These are phyloP conservation scores for Phoma sp. DNA, from an alignment of 2,329 filamentous ascomycete species.

Conservation along the genomic window DNA sequence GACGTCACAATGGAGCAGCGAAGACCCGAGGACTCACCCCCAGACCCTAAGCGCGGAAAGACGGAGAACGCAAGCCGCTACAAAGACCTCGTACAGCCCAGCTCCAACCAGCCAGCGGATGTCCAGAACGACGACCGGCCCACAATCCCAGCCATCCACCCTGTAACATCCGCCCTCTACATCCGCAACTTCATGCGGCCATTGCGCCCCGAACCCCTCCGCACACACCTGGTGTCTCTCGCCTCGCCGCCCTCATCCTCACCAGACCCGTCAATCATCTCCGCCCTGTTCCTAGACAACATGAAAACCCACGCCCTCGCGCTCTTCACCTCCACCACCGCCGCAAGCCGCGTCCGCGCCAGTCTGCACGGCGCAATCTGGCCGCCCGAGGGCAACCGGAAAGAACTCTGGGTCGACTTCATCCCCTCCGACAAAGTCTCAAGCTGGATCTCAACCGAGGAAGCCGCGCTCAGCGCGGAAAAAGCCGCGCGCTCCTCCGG, in stretches of 20 bases:
- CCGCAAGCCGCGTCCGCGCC: slow-evolving; percentile 77
- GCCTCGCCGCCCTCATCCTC: slow-evolving; percentile 64
- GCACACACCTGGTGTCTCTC: slow-evolving; percentile 71
- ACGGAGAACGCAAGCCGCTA: slow-evolving; percentile 44
- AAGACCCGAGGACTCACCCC: slow-evolving; percentile 22
- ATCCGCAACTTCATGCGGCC: slow-evolving; percentile 91
- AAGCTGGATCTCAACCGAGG: slow-evolving; percentile 69
- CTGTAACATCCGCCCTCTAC: slow-evolving; percentile 65
- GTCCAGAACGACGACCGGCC: slow-evolving; percentile 37
- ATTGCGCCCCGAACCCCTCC: slow-evolving; percentile 70
- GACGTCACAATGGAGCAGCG: slow-evolving; percentile 42
- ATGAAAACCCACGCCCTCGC: slow-evolving; percentile 90
- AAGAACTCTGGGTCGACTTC: slow-evolving; percentile 87
- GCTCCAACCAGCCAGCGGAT: slow-evolving; percentile 17
- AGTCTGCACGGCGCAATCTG: slow-evolving; percentile 79
- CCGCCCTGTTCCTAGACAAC: slow-evolving; percentile 69
- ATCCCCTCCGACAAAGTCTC: slow-evolving; percentile 75
- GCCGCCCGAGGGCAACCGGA: slow-evolving; percentile 85
- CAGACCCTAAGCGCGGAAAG: slow-evolving; percentile 23
- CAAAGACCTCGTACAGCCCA: slow-evolving; percentile 40
- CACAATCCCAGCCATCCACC: slow-evolving; percentile 49
- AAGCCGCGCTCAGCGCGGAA: slow-evolving; percentile 37
- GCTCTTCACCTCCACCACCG: slow-evolving; percentile 69
- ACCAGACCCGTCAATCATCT: slow-evolving; percentile 55
- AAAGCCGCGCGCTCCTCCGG: slow-evolving; percentile 35